Base-by-base conservation (phyloP, 768 basidiomycete genomes). In the Kwoniella mangroviensis region DNA sequence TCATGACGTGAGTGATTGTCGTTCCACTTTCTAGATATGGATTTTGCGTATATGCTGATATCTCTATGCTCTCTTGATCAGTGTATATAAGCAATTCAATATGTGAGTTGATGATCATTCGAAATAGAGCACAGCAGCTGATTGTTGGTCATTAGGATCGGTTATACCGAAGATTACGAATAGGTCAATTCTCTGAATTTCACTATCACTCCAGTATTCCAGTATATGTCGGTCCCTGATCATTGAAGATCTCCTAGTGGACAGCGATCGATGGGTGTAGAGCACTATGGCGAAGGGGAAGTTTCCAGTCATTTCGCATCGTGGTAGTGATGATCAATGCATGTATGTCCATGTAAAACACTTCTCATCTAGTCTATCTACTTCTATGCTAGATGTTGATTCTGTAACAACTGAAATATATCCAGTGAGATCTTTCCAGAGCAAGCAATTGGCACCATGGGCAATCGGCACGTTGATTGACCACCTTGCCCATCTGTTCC, bases 1-100 rank as follows among this genome's bases (percentile, higher is more conserved):
- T 94, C 52, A 98, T 98, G 96, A 91, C 67, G 79, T 80, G 71
- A 75, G 79, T 79, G 15, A 2, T 52, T 11, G 54, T n/a, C 26
- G 2, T 6, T n/a, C 22, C 15, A 49, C 1, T 52, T 42, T n/a
- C 43, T 10, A 22, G 49, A 24, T 26, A 54, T 34, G 0, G 34
- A 6, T 4, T 2, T 28, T 28, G n/a, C 6, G 34, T 34, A 34
- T 34, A 51, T 63, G 24, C 64, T 65, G 54, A 65, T 45, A 43
- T 6, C 5, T 26, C 45, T 40, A 26, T n/a, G 19, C 42, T 21
- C 24, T 19, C 6, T 6, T 58, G 7, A 45, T 43, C 34, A 70
- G 70, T 24, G 63, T 71, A 52, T 71, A 67, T 28, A 71, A 71
- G 60, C 65, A 65, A 49, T 71, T 67, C 61, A 54, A 62, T 26